Evolutionary conservation across 768 basidiomycete species (phyloP), one percentile per base, ranked within the genome.

Genomic region (Pleurotus djamor): DNA sequence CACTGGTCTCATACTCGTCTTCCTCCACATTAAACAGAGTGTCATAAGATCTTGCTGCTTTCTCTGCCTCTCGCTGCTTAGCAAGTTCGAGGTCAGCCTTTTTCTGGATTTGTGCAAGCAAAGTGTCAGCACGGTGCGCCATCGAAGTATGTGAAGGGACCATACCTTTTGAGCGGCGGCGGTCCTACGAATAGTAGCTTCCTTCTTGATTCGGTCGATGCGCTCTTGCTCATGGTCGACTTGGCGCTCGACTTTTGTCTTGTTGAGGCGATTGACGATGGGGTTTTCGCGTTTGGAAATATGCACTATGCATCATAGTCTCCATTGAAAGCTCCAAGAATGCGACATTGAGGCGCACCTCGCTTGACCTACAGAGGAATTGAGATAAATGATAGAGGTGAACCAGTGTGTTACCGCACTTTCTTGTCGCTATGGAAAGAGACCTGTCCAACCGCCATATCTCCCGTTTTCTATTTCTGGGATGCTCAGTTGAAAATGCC

Each of bases 381-480:
- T 34, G 13, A 36, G 63, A 36, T 58, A 10, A 12, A 49, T 16
- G 35, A 7, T 21, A 1, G 21, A 28, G 12, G 2, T 28, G 5
- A 33, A 7, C 3, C 17, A 16, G 38, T 47, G 6, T 58, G 52
- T 36, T 21, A 41, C 48, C 80, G 41, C 63, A 94, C 94, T 74
- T 80, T 81, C 69, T 96, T 94, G 67, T 97, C 94, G 59, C 79
- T 91, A 64, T 98, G 92, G 71, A 99, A 98, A 0, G 94, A 91
- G 0, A 99, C 97, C 67, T 95, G 91, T 0, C 97, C 97, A 3
- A 96, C 88, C 2, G 93, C 95, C 94, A 97, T 98, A 68, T 96
- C 94, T 3, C 96, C 96, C 5, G 91, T 89, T 93, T 99, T 99
- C 92, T 96, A 50, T 51, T 14, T 52, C 36, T 43, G 13, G 55